Evolutionary conservation across 495 filamentous ascomycete genomes (phyloP), one percentile per base, ranked within the genome.

Genomic region (Aspergillus coremiiformis): DNA sequence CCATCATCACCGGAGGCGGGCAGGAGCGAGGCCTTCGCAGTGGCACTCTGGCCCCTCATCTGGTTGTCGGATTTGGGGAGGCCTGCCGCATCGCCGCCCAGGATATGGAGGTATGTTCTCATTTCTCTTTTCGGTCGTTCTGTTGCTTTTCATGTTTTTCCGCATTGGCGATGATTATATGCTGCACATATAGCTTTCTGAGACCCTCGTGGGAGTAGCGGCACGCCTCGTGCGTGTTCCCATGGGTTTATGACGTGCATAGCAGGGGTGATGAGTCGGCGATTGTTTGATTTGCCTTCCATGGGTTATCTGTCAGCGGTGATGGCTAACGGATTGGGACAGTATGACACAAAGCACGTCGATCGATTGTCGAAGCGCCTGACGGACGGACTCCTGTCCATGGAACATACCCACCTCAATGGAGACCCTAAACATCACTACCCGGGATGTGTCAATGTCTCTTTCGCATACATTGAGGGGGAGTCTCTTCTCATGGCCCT

Each of bases 401-500:
- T 98, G 68, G 93, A 97, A 66, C 93, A 97, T 71, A 95, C 93
- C 4, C 77, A 74, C 19, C 87, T 92, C 60, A 98, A 98, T 64
- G 93, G 93, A 45, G 89, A 92, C 66, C 79, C 84, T 0, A 66
- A 84, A 5, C 77, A 78, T 52, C 90, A 89, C 71, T 98, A 97
- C 69, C 90, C 94, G 11, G 93, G 93, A 58, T 98, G 94, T 66
- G 92, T 98, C 51, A 98, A 98, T 65, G 83, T 98, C 37, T 98
- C 93, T 5, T 98, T 98, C 61, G 93, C 93, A 37, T 98, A 97
- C 64, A 87, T 98, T 15, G 93, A 98, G 70, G 93, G 93, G 49
- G 93, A 98, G 67, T 96, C 92, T 5, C 84, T 98, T 4, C 79
- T 98, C 49, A 98, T 98, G 93, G 93, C 93, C 1, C 74, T 98